These are phyloP conservation scores for Ustilago sp. DNA, from an alignment of 1,284 basidiomycete genomes.

Conservation along the genomic window DNA sequence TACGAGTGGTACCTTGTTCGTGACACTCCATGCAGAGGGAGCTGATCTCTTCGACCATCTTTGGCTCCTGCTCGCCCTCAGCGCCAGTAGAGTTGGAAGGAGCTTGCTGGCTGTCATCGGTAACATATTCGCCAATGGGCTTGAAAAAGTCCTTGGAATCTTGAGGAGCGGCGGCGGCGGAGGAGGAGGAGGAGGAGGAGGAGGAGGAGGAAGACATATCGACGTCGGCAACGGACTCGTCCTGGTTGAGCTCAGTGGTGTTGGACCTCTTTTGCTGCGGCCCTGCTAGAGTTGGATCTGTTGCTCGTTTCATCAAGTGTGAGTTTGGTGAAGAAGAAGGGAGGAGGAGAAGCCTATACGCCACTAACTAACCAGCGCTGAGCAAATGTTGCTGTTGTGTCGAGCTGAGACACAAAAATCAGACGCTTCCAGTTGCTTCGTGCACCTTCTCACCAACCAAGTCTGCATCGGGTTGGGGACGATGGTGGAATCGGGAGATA, in stretches of 20 bases:
- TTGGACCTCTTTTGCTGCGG: constrained; percentile 46
- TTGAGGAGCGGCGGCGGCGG: constrained; percentile 18
- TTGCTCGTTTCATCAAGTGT: constrained; percentile 44
- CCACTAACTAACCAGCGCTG: not conserved
- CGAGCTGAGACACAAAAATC: constrained; percentile 1
- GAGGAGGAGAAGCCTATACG: not conserved
- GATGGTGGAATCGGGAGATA: not conserved
- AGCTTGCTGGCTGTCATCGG: constrained; percentile 18
- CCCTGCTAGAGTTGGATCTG: constrained; percentile 29
- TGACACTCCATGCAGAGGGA: constrained; percentile 94
- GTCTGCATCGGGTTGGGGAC: not conserved
- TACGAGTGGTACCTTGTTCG: constrained; percentile 89
- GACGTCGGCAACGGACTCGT: constrained; percentile 27
- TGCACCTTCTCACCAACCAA: constrained; percentile 4
- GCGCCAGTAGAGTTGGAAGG: constrained; percentile 8
- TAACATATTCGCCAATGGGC: constrained; percentile 58
- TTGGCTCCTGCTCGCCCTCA: constrained; percentile 45
- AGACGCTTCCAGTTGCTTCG: constrained; percentile 5
- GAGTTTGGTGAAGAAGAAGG: not conserved
- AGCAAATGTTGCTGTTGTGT: not conserved
- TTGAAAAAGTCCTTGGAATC: constrained; percentile 56
- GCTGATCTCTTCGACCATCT: constrained; percentile 74
- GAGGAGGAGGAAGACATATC: constrained; percentile 39
- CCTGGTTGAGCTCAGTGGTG: constrained; percentile 17
- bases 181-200: constrained; percentile 31